phyloP scores from a whole-genome alignment of 2,329 filamentous ascomycete genomes.

The Hymenoscyphus scutula region DNA sequence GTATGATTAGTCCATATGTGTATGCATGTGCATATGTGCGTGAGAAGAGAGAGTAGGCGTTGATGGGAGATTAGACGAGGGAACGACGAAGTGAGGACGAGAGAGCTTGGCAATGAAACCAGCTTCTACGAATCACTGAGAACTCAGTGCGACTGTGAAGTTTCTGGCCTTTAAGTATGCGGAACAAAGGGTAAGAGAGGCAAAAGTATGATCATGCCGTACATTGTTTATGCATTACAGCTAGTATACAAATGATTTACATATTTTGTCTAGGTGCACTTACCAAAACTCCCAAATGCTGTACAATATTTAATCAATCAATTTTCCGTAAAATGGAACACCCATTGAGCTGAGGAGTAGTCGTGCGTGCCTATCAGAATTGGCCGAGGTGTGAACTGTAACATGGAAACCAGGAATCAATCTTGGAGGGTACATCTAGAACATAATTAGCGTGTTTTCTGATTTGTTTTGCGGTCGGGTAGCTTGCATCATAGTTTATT shows the following conservation, averaged over 20 bases:
- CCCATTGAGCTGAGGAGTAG: conserved; percentile 33
- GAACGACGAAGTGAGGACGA: no score
- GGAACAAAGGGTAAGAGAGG: neutral
- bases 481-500: conserved; percentile 86
- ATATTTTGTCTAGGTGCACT: conserved; percentile 13
- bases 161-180: no score
- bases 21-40: no score
- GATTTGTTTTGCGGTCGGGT: neutral
- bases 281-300: conserved; percentile 7
- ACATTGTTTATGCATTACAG: conserved; percentile 19
- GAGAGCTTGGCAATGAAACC: no score
- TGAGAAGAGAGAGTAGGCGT: no score
- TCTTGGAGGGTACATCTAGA: conserved; percentile 56
- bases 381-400: conserved; percentile 35
- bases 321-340: conserved; percentile 32
- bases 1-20: no score
- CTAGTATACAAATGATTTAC: conserved; percentile 27
- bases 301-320: conserved; percentile 26
- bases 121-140: no score
- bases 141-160: no score
- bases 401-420: conserved; percentile 40
- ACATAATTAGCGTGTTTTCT: conserved; percentile 17
- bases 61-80: no score
- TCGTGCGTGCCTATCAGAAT: conserved; percentile 33
- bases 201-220: conserved; percentile 7